These are phyloP conservation scores for Udeniomyces megalosporus DNA, from an alignment of 768 basidiomycete species.

Conservation along the genomic window DNA sequence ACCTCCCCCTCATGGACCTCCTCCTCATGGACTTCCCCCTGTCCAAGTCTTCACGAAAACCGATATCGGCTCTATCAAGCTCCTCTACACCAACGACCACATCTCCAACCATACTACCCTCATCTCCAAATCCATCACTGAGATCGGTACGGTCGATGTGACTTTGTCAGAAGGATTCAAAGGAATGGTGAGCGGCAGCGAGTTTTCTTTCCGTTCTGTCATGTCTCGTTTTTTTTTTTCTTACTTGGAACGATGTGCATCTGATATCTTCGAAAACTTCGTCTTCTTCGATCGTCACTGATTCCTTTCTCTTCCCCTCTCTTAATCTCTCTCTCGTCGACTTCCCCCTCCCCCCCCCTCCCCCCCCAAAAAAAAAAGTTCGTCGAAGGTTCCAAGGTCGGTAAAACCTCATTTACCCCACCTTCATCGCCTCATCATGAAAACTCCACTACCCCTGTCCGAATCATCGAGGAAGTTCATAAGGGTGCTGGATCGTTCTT, in stretches of 20 bases:
- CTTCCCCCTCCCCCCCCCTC: too few relatives aligned
- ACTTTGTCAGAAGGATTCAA: conserved; percentile 5
- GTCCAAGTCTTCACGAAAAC: background rate
- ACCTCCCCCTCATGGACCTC: conserved; percentile 4
- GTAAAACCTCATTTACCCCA: background rate
- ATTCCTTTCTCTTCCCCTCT: too few relatives aligned
- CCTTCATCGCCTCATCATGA: background rate
- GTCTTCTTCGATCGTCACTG: too few relatives aligned
- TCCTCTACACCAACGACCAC: background rate
- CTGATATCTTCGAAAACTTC: background rate
- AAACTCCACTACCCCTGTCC: too few relatives aligned
- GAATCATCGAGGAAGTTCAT: conserved; percentile 9
- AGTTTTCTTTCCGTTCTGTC: too few relatives aligned
- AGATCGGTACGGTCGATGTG: conserved; percentile 1
- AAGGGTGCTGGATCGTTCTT: conserved; percentile 10
- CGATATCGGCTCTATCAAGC: conserved; percentile 1
- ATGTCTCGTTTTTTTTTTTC: background rate
- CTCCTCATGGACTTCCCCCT: background rate
- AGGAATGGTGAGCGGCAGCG: conserved; percentile 6
- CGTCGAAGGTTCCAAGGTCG: conserved; percentile 8
- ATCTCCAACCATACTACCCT: conserved; percentile 4
- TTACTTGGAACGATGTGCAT: background rate
- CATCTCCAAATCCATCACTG: background rate
- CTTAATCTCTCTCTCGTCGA: too few relatives aligned
- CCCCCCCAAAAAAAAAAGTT: too few relatives aligned